Conservation (phyloP, 1,284 basidiomycete genomes). For the Puccinia horiana region DNA sequence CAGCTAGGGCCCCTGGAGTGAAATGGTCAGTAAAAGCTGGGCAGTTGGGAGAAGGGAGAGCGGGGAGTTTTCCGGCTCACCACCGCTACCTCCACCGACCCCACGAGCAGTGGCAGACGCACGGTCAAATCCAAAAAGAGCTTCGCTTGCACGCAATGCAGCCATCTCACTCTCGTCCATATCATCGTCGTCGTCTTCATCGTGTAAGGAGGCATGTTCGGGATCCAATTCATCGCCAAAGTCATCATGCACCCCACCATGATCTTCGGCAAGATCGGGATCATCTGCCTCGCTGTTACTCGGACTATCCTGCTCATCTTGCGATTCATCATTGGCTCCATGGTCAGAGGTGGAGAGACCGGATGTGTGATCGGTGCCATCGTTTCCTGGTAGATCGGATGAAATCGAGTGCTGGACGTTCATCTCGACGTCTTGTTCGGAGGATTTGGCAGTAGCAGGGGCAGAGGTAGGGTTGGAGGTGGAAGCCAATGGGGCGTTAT, state of each 20-base stretch:
- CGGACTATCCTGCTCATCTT: constrained; percentile 37
- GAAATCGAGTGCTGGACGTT: constrained; percentile 29
- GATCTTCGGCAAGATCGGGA: constrained; percentile 34
- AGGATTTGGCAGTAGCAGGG: constrained; percentile 25
- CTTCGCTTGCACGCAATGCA: constrained; percentile 43
- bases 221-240: constrained; percentile 48
- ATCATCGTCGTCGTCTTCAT: constrained; percentile 49
- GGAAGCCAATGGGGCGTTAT: constrained; percentile 26
- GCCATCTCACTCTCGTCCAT: constrained; percentile 50
- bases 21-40: constrained; percentile 12
- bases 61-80: constrained; percentile 48
- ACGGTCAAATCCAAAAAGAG: constrained; percentile 49
- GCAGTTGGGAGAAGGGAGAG: constrained; percentile 14
- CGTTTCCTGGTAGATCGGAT: constrained; percentile 25
- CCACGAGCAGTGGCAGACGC: constrained; percentile 44
- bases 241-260: constrained; percentile 35
- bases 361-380: constrained; percentile 15
- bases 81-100: constrained; percentile 33
- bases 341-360: constrained; percentile 29
- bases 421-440: constrained; percentile 48
- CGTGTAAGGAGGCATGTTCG: constrained; percentile 46
- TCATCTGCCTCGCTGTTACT: constrained; percentile 43
- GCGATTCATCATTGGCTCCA: constrained; percentile 34
- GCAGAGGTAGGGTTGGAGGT: constrained; percentile 31
- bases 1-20: constrained; percentile 28